A percentile compares a stretch with the other conserved stretches of the same genome.
These are phyloP conservation scores for Eucalyptus curtisii DNA, from an alignment of 345 rosid genomes.

Conservation along the genomic window DNA sequence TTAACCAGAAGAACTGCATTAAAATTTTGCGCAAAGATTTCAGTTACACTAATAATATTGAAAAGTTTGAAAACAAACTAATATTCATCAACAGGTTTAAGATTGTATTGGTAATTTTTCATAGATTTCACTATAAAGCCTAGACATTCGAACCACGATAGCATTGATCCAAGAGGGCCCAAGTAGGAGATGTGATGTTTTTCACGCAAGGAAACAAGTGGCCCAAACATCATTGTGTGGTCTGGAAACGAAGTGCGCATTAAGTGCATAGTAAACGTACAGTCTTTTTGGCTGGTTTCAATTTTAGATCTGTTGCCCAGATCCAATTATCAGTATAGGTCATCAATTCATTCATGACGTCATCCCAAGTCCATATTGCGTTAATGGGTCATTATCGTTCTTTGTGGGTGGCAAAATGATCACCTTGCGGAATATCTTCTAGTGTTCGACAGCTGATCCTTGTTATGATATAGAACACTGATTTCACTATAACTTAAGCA, in stretches of 20 bases:
- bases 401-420: not conserved
- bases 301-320: not conserved
- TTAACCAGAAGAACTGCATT: fast-evolving
- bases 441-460: not conserved
- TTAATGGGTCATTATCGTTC: not conserved
- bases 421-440: not conserved
- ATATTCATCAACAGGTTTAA: not conserved
- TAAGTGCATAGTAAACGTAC: not conserved
- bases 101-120: not conserved
- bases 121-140: not conserved
- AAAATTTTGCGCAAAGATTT: not conserved
- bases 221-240: not conserved
- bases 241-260: not conserved
- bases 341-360: not conserved
- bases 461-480: not conserved
- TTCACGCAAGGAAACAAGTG: not conserved
- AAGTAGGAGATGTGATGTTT: not conserved
- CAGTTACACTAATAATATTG: not conserved
- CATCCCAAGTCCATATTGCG: not conserved
- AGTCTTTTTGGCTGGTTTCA: not conserved
- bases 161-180: not conserved
- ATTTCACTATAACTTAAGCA: not conserved
- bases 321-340: not conserved
- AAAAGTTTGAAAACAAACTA: not conserved
- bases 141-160: not conserved